Evolutionary conservation across 1,139 yeast genomes (phyloP).

Genomic region (Schizosaccharomyces versatilis): DNA sequence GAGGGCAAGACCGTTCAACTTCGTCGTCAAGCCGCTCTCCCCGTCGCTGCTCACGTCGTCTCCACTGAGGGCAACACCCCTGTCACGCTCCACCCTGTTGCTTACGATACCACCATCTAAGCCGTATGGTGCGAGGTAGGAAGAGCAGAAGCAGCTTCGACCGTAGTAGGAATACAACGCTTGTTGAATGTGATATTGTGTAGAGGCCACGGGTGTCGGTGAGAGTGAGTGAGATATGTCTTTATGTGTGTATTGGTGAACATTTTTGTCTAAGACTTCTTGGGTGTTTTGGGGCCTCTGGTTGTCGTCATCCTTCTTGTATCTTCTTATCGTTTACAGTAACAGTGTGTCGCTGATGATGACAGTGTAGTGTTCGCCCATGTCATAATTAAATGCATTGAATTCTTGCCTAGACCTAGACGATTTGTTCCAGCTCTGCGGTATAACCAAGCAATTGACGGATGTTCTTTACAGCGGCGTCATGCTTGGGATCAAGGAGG

Average conservation of each 20-base stretch:
- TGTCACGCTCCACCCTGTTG: constrained; percentile 95
- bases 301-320: too few relatives aligned
- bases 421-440: constrained; percentile 65
- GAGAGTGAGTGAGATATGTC: too few relatives aligned
- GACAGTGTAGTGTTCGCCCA: too few relatives aligned
- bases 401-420: constrained; percentile 24
- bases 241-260: too few relatives aligned
- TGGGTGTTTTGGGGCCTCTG: too few relatives aligned
- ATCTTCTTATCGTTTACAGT: too few relatives aligned
- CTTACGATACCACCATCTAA: constrained; percentile 97
- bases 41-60: constrained; percentile 79
- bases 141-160: not conserved
- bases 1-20: constrained; percentile 73
- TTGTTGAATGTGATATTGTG: too few relatives aligned
- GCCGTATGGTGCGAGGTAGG: not conserved
- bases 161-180: too few relatives aligned
- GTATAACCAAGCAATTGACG: constrained; percentile 58
- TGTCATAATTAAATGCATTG: too few relatives aligned
- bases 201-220: too few relatives aligned
- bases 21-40: constrained; percentile 96
- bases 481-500: not conserved
- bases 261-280: too few relatives aligned
- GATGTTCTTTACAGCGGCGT: constrained; percentile 19
- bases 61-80: constrained; percentile 62
- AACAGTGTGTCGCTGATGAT: too few relatives aligned